phyloP scores from a whole-genome alignment of 2,329 filamentous ascomycete genomes.

The Exophiala viscosa region DNA sequence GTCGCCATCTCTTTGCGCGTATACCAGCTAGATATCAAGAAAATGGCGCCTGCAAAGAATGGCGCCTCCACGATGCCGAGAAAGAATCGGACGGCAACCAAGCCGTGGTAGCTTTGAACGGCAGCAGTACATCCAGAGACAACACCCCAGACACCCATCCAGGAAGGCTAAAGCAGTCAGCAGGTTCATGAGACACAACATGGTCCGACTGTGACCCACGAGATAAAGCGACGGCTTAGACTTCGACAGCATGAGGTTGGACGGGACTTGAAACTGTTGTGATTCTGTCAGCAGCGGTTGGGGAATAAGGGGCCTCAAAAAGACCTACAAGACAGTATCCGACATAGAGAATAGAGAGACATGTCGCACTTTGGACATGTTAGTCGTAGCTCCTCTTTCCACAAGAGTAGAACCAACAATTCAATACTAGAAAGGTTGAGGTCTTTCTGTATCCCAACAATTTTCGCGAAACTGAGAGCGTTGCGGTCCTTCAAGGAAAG shows the following conservation, averaged over 20 bases:
- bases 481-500: background rate
- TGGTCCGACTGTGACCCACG: background rate
- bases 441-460: background rate
- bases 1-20: slow-evolving; percentile 45
- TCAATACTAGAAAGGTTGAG: background rate
- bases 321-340: background rate
- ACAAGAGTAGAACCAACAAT: background rate
- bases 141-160: background rate
- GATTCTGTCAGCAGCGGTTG: background rate
- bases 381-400: background rate
- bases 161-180: background rate
- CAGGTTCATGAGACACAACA: background rate
- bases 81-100: slow-evolving; percentile 32
- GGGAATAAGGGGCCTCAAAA: background rate
- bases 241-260: background rate
- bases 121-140: background rate
- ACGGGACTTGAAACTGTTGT: background rate
- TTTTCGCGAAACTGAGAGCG: background rate
- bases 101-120: slow-evolving; percentile 15
- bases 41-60: slow-evolving; percentile 34
- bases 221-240: background rate
- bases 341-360: background rate
- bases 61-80: slow-evolving; percentile 35
- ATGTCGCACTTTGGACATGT: background rate
- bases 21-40: slow-evolving; percentile 37